These are phyloP conservation scores for Cystobasidium tubakii DNA, from an alignment of 768 basidiomycete genomes.

Conservation along the genomic window DNA sequence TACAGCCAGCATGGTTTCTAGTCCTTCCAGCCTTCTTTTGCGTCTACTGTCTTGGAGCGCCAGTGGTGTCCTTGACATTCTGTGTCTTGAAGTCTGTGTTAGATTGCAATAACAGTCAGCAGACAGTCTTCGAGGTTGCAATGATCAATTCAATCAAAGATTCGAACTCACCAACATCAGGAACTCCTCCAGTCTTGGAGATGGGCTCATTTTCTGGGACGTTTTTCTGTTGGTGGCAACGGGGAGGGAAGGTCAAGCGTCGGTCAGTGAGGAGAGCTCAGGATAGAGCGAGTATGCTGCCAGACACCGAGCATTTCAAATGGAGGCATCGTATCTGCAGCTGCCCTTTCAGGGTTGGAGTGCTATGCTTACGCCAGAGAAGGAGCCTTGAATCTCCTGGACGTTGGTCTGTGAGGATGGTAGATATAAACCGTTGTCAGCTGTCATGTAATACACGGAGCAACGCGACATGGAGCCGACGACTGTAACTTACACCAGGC, in stretches of 20 bases:
- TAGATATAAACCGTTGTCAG: background rate
- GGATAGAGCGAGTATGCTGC: background rate
- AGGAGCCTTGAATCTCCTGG: slow-evolving; percentile 9
- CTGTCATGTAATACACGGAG: no score
- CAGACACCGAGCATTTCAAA: no score
- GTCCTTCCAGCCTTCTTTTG: no score
- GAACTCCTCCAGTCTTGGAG: slow-evolving; percentile 5
- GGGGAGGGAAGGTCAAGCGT: background rate
- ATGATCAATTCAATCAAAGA: no score
- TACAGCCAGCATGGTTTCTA: no score
- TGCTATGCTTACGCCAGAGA: slow-evolving; percentile 11
- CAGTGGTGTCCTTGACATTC: background rate
- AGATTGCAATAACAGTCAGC: background rate
- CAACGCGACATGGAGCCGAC: no score
- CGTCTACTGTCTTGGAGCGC: background rate
- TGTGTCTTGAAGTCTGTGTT: background rate
- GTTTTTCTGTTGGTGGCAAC: background rate
- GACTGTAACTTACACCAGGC: slow-evolving; percentile 13
- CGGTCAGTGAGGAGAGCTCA: background rate
- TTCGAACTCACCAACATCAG: slow-evolving; percentile 11
- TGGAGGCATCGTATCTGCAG: no score
- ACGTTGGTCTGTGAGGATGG: background rate
- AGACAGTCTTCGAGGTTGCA: no score
- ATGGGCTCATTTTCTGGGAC: slow-evolving; percentile 12
- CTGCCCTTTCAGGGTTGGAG: no score